Percentiles rank a stretch among this genome's conserved stretches.
Evolutionary conservation across 768 basidiomycete species (phyloP).

Genomic region (Xanthoconium stramineum): DNA sequence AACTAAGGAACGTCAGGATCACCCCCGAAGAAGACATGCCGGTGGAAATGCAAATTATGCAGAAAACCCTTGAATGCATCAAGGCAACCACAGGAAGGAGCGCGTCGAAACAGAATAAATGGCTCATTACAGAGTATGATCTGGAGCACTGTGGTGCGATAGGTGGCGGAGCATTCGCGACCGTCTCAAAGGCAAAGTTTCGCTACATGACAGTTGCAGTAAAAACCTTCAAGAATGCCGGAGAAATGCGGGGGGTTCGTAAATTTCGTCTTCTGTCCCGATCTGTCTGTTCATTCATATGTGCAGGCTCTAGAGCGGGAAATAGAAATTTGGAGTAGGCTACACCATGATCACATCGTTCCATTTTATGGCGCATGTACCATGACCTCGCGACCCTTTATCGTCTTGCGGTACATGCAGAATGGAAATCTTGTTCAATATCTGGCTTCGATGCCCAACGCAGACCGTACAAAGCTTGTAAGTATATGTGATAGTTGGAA

Average conservation of each 20-base stretch:
- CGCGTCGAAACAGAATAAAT: conserved; percentile 6
- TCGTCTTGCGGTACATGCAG: conserved; percentile 10
- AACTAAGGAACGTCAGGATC: not conserved
- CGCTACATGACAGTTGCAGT: conserved; percentile 2
- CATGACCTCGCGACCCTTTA: not conserved
- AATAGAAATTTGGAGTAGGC: conserved; percentile 11
- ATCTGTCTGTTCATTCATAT: not conserved
- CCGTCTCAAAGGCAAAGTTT: conserved; percentile 1
- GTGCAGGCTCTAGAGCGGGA: conserved; percentile 1
- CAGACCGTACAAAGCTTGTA: not conserved
- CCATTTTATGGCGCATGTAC: conserved; percentile 13
- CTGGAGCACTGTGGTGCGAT: conserved; percentile 24
- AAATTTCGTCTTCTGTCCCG: not conserved
- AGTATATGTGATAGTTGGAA: not conserved
- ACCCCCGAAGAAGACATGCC: not conserved
- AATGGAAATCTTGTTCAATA: conserved; percentile 7
- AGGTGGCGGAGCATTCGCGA: conserved; percentile 26
- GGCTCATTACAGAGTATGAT: conserved; percentile 27
- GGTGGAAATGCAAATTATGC: not conserved
- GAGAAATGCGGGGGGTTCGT: not conserved
- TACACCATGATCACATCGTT: conserved; percentile 12
- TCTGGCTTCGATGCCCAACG: not conserved
- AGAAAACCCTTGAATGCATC: conserved; percentile 1
- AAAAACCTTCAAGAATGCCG: not conserved
- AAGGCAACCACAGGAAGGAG: conserved; percentile 3